Base-by-base conservation (phyloP, 768 basidiomycete species). In the Phylloporus sp. region DNA sequence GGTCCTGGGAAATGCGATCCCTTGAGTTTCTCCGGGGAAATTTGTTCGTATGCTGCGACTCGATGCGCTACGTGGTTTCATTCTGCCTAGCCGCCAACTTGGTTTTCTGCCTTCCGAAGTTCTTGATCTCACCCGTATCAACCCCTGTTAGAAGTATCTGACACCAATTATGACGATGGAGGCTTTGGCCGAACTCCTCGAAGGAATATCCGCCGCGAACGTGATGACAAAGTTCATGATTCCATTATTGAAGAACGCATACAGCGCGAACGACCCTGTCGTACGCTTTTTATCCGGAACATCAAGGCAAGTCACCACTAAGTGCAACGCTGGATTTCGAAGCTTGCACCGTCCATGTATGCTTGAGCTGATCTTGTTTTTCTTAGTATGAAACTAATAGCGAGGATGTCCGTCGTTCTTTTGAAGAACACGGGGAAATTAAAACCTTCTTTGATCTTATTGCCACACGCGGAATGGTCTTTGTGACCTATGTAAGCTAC, bases 381-480 rank as follows among this genome's bases (percentile, higher is more conserved):
- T 37, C 56, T 53, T 65, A 92, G 90, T 92, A 92, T 71, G 90
- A 92, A 75, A 90, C 89, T 28, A 81, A 82, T 55, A 90, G 90
- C 62, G 82, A 84, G 5, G 84, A 86, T 62, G 84, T 99, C 8
- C 84, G 88, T 50, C 77, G 74, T 35, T 79, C 81, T 43, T 99
- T 98, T 68, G 90, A 91, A 70, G 85, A 87, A 49, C 89, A 91
- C 61, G 96, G 96, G 53, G 90, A 92, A 60, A 90, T 98, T 72
- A 93, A 92, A 70, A 93, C 90, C 1, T 97, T 94, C 66, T 98
- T 97, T 67, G 96, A 99, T 68, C 73, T 98, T 17, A 89, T 98
- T 52, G 79, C 82, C 39, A 94, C 88, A 10, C 78, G 96, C 50
- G 96, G 96, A n/a, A 96, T 99, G 90, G 87, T 97, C 13, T 99